Conservation (phyloP, 331 rosid genomes). For the Pyrus hybrid region DNA sequence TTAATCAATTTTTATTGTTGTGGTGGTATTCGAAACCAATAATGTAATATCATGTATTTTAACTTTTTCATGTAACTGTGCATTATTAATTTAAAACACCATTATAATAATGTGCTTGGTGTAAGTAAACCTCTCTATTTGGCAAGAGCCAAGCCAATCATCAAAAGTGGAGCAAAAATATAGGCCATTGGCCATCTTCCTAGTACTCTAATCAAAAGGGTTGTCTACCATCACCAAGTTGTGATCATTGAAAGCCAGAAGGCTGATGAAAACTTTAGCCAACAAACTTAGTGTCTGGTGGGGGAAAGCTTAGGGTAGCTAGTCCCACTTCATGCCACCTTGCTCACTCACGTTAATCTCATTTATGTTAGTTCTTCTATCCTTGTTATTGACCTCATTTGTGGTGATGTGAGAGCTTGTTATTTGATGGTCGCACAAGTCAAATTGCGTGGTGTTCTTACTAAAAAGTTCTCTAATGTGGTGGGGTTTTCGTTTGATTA, state of each 20-base stretch:
- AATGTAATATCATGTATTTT: too few species aligned
- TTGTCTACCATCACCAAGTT: background rate
- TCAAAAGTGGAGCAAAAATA: background rate
- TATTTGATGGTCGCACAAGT: too few species aligned
- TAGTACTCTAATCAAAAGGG: background rate
- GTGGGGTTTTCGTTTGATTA: background rate
- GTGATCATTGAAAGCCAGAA: background rate
- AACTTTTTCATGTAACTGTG: too few species aligned
- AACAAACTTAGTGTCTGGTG: background rate
- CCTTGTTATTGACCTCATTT: too few species aligned
- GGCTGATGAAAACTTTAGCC: background rate
- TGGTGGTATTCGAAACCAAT: too few species aligned
- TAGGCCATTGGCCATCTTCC: background rate
- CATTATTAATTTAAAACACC: too few species aligned
- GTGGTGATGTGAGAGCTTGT: background rate
- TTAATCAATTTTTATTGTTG: background rate
- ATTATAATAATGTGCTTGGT: too few species aligned
- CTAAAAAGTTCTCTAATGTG: background rate
- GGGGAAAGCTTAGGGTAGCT: background rate
- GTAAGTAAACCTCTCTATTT: background rate
- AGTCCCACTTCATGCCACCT: background rate
- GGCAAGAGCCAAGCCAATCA: background rate
- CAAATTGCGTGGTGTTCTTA: fast-evolving
- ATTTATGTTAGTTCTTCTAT: background rate
- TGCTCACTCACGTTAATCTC: background rate